Evolutionary conservation across 2,329 filamentous ascomycete species (phyloP).

Genomic region (Penicillium oxalicum): DNA sequence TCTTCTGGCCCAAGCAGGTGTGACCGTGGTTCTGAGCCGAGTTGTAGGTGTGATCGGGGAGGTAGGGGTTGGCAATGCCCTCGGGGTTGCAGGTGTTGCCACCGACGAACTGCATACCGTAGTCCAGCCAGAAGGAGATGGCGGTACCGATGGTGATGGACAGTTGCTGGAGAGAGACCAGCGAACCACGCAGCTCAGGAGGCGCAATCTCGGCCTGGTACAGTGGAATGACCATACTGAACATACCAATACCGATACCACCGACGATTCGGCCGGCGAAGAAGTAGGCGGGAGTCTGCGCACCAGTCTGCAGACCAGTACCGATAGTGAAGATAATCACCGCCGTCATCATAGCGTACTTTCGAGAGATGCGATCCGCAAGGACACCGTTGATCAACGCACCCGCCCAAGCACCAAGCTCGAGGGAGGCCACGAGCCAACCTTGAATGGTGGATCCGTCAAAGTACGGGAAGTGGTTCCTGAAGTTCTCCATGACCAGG

Average conservation of each 20-base stretch:
- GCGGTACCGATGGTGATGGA: conserved; percentile 53
- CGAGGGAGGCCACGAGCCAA: conserved; percentile 30
- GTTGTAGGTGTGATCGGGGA: conserved; percentile 46
- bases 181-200: conserved; percentile 60
- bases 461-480: conserved; percentile 30
- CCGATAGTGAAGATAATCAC: conserved; percentile 32
- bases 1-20: conserved; percentile 53
- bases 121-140: conserved; percentile 50
- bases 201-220: conserved; percentile 38
- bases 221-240: conserved; percentile 28
- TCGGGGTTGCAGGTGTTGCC: conserved; percentile 6
- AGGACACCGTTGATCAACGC: conserved; percentile 27
- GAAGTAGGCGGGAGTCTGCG: conserved; percentile 25
- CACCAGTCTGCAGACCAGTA: conserved; percentile 23
- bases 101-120: conserved; percentile 53
- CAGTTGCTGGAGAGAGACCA: conserved; percentile 61
- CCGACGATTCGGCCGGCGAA: conserved; percentile 25
- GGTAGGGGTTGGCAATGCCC: conserved; percentile 9
- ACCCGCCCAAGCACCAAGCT: conserved; percentile 33
- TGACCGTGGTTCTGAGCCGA: conserved; percentile 63
- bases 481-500: conserved; percentile 35
- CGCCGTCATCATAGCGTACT: conserved; percentile 31
- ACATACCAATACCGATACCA: conserved; percentile 27
- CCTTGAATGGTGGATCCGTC: conserved; percentile 28
- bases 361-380: conserved; percentile 27